These are phyloP conservation scores for Fusarium praegraminearum DNA, from an alignment of 2,329 filamentous ascomycete species.

Conservation along the genomic window DNA sequence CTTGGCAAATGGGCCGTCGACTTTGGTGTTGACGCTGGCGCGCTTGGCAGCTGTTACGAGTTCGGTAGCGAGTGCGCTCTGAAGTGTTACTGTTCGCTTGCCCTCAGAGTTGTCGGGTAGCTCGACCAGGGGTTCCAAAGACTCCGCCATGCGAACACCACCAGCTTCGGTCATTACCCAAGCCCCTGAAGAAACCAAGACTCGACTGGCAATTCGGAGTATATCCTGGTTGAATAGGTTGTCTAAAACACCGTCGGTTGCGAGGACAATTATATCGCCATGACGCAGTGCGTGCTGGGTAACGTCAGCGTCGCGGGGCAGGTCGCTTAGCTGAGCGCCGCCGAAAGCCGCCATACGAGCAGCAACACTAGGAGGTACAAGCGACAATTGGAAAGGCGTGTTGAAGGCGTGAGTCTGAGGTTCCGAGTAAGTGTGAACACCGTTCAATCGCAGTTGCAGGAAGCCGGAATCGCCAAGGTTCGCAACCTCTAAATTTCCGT, in stretches of 20 bases:
- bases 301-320: constrained; percentile 85
- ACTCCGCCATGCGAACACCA: constrained; percentile 72
- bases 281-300: constrained; percentile 82
- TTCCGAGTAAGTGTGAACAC: constrained; percentile 83
- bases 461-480: constrained; percentile 97
- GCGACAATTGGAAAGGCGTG: constrained; percentile 92
- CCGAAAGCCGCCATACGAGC: constrained; percentile 87
- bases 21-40: constrained; percentile 82
- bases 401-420: constrained; percentile 98
- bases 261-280: constrained; percentile 93
- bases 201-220: constrained; percentile 79
- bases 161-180: constrained; percentile 74
- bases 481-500: constrained; percentile 85
- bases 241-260: constrained; percentile 95
- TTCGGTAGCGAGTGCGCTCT: constrained; percentile 81
- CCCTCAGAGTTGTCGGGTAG: constrained; percentile 45
- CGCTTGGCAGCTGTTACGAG: constrained; percentile 86
- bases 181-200: constrained; percentile 79
- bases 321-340: constrained; percentile 82
- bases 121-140: constrained; percentile 62
- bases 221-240: constrained; percentile 94
- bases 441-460: constrained; percentile 85
- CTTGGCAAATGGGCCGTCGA: constrained; percentile 94
- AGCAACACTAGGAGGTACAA: constrained; percentile 84
- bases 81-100: constrained; percentile 67